A percentile compares a stretch with the other conserved stretches of the same genome.
These are phyloP conservation scores for Usnea hakonensis DNA, from an alignment of 495 filamentous ascomycete genomes.

Conservation along the genomic window DNA sequence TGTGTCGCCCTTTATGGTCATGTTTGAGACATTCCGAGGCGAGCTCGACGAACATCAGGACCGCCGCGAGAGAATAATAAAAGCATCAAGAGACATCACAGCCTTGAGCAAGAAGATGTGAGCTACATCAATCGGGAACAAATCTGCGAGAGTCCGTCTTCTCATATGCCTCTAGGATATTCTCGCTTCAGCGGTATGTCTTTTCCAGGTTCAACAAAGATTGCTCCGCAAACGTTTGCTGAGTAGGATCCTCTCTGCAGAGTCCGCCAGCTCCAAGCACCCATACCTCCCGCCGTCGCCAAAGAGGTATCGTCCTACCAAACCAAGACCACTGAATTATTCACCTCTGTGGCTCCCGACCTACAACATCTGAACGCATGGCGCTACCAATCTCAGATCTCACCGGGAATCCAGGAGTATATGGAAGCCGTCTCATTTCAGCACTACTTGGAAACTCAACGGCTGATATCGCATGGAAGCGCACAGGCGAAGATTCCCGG, in stretches of 20 bases:
- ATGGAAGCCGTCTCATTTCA: slow-evolving; percentile 81
- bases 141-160: neutral
- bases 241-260: slow-evolving; percentile 30
- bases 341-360: slow-evolving; percentile 60
- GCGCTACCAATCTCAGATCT: slow-evolving; percentile 73
- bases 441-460: slow-evolving; percentile 76
- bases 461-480: slow-evolving; percentile 57
- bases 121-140: slow-evolving; percentile 10
- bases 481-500: slow-evolving; percentile 44
- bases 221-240: neutral
- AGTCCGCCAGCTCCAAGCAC: slow-evolving; percentile 53
- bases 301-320: slow-evolving; percentile 57
- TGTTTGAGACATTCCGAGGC: slow-evolving; percentile 77
- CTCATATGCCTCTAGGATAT: slow-evolving; percentile 55
- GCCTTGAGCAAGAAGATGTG: slow-evolving; percentile 96
- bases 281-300: slow-evolving; percentile 56
- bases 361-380: slow-evolving; percentile 70
- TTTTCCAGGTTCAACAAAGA: neutral
- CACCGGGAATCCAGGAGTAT: slow-evolving; percentile 77
- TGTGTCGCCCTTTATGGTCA: slow-evolving; percentile 44
- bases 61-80: slow-evolving; percentile 80
- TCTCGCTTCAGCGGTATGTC: slow-evolving; percentile 77
- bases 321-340: slow-evolving; percentile 58
- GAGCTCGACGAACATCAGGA: slow-evolving; percentile 95
- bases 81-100: slow-evolving; percentile 83